Evolutionary conservation across 2,329 filamentous ascomycete species (phyloP).

Genomic region (Paraphaeosphaeria sporulosa): DNA sequence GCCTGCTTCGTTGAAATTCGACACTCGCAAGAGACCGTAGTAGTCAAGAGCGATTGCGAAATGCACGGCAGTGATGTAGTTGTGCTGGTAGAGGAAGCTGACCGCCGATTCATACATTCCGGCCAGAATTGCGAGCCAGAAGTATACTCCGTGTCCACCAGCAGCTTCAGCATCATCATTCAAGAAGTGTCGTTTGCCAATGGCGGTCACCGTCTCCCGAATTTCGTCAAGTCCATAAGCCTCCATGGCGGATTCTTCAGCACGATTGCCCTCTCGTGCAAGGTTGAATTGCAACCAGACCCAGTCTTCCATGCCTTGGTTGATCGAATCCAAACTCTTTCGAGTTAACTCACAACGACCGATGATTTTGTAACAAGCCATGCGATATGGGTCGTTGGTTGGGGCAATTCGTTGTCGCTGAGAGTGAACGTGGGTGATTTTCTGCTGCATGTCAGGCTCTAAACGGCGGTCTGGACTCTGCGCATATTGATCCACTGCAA

Average conservation of each 20-base stretch:
- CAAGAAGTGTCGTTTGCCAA: conserved; percentile 89
- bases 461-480: conserved; percentile 78
- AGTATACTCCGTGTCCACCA: conserved; percentile 86
- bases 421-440: conserved; percentile 88
- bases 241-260: conserved; percentile 68
- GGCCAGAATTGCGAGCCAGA: conserved; percentile 87
- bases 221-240: conserved; percentile 72
- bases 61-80: conserved; percentile 92
- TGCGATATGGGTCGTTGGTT: conserved; percentile 90
- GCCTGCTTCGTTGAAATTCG: conserved; percentile 73
- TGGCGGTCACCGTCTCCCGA: conserved; percentile 82
- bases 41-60: conserved; percentile 87
- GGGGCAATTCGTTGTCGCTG: conserved; percentile 84
- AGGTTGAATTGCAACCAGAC: conserved; percentile 71
- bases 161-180: conserved; percentile 80
- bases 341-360: conserved; percentile 73
- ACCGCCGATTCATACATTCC: conserved; percentile 96
- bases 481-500: conserved; percentile 86
- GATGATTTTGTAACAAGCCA: conserved; percentile 98
- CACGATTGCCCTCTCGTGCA: conserved; percentile 67
- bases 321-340: conserved; percentile 65
- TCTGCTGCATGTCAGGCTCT: conserved; percentile 79
- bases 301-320: conserved; percentile 70
- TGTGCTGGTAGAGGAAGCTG: conserved; percentile 88
- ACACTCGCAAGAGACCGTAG: conserved; percentile 73